Percentiles rank a stretch among this genome's conserved stretches.
Conservation (phyloP, 192 early-diverging fungal genomes). For the Mortierella antarctica region DNA sequence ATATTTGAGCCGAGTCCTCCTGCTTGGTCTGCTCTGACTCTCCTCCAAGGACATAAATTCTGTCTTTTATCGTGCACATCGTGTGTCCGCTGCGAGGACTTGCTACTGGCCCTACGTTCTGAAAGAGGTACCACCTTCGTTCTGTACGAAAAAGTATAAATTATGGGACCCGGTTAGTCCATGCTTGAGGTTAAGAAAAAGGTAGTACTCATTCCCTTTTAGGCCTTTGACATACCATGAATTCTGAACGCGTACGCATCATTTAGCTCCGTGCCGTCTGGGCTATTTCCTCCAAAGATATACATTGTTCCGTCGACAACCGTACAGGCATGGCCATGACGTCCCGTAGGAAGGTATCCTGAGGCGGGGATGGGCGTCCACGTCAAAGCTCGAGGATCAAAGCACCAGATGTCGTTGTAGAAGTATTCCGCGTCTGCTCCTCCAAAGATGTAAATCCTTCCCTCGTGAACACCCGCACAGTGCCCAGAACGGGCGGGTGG, state of each 20-base stretch:
- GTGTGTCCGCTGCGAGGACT: conserved; percentile 58
- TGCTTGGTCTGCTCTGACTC: conserved; percentile 56
- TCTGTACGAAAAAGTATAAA: conserved; percentile 31
- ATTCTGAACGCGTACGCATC: conserved; percentile 66
- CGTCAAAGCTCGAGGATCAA: conserved; percentile 53
- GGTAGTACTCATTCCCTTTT: neutral
- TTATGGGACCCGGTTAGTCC: neutral
- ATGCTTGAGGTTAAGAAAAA: neutral
- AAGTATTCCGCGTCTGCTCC: conserved; percentile 60
- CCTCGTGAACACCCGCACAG: conserved; percentile 36
- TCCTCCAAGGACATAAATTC: conserved; percentile 65
- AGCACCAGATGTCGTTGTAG: conserved; percentile 70
- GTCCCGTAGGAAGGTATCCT: conserved; percentile 61
- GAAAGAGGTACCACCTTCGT: conserved; percentile 68
- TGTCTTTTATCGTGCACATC: conserved; percentile 56
- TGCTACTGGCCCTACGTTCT: conserved; percentile 66
- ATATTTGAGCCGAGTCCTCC: conserved; percentile 51
- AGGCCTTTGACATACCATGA: conserved; percentile 40
- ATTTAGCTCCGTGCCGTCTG: conserved; percentile 54
- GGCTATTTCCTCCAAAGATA: conserved; percentile 63
- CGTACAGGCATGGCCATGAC: conserved; percentile 53
- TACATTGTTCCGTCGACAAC: conserved; percentile 62
- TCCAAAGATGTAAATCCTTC: conserved; percentile 58
- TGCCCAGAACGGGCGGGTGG: conserved; percentile 50
- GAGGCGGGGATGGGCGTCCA: conserved; percentile 60